Conservation (phyloP, 306 rosid genomes). For the Rosa rugosa region DNA sequence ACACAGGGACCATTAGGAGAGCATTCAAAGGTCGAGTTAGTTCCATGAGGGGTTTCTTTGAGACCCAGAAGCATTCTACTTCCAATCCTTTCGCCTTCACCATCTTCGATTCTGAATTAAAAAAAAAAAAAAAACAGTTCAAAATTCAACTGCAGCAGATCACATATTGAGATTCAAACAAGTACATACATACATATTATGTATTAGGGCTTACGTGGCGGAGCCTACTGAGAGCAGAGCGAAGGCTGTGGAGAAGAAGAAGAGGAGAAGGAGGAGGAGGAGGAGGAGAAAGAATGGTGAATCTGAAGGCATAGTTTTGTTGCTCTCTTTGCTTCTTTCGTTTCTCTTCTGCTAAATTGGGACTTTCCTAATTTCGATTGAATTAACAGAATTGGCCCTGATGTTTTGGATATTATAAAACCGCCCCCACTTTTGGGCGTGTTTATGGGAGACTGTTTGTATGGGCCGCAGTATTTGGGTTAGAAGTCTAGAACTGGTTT, state of each 20-base stretch:
- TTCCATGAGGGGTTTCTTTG: constrained; percentile 66
- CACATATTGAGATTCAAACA: constrained; percentile 5
- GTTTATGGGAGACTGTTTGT: not conserved
- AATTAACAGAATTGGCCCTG: not conserved
- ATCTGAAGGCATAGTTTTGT: constrained; percentile 43
- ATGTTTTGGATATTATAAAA: not conserved
- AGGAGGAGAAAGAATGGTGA: constrained; percentile 28
- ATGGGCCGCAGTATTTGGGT: not conserved
- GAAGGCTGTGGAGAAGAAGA: constrained; percentile 31
- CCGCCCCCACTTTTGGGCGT: not conserved
- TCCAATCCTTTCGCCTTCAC: constrained; percentile 37
- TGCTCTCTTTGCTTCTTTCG: constrained; percentile 12
- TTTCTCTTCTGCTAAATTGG: not conserved
- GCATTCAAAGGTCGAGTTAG: constrained; percentile 74
- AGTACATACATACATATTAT: not conserved
- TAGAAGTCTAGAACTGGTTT: not conserved
- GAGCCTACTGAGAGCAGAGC: constrained; percentile 31
- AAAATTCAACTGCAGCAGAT: constrained; percentile 22
- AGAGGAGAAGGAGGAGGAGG: constrained; percentile 20
- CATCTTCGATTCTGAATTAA: constrained; percentile 28
- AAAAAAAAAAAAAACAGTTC: constrained; percentile 20
- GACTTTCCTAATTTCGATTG: not conserved
- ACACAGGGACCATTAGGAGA: constrained; percentile 92
- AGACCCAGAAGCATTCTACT: constrained; percentile 69
- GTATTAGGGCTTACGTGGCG: constrained; percentile 46